A percentile compares a stretch with the other conserved stretches of the same genome.
These are phyloP conservation scores for Glonium stellatum DNA, from an alignment of 495 filamentous ascomycete genomes.

Conservation along the genomic window DNA sequence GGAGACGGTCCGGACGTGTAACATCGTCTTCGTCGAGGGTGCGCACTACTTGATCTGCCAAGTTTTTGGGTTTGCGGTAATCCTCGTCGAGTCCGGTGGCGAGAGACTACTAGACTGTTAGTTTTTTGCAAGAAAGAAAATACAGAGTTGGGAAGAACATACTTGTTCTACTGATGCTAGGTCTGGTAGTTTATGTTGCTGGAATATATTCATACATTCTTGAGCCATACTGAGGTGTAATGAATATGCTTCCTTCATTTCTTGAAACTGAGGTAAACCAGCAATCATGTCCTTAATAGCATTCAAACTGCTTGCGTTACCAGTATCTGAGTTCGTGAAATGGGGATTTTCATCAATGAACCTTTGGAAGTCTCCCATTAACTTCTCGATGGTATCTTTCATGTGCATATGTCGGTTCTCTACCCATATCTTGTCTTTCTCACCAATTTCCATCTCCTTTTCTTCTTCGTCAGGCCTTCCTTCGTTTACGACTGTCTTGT, in stretches of 20 bases:
- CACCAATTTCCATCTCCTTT: slow-evolving; percentile 84
- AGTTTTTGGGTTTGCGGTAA: slow-evolving; percentile 78
- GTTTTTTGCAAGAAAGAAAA: neutral
- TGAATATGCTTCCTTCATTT: slow-evolving; percentile 90
- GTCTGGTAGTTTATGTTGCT: slow-evolving; percentile 74
- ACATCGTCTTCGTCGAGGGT: slow-evolving; percentile 75
- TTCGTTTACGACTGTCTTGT: slow-evolving; percentile 69
- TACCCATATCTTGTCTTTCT: slow-evolving; percentile 89
- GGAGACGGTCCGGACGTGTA: slow-evolving; percentile 63
- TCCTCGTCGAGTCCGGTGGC: slow-evolving; percentile 93
- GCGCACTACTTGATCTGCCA: slow-evolving; percentile 78
- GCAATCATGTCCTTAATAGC: slow-evolving; percentile 96
- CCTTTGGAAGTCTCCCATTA: slow-evolving; percentile 85
- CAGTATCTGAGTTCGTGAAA: slow-evolving; percentile 67
- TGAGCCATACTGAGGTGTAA: slow-evolving; percentile 97
- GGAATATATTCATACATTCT: slow-evolving; percentile 90
- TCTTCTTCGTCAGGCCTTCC: slow-evolving; percentile 57
- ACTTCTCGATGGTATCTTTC: slow-evolving; percentile 92
- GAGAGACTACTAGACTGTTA: slow-evolving; percentile 51
- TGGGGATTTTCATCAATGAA: slow-evolving; percentile 92
- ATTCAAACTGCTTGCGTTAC: slow-evolving; percentile 74
- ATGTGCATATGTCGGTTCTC: slow-evolving; percentile 91
- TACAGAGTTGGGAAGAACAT: neutral
- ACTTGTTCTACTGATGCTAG: slow-evolving; percentile 78
- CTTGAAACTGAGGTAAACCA: slow-evolving; percentile 86